Conservation (phyloP, 257 asterid species). For the Nemophila menziesii region DNA sequence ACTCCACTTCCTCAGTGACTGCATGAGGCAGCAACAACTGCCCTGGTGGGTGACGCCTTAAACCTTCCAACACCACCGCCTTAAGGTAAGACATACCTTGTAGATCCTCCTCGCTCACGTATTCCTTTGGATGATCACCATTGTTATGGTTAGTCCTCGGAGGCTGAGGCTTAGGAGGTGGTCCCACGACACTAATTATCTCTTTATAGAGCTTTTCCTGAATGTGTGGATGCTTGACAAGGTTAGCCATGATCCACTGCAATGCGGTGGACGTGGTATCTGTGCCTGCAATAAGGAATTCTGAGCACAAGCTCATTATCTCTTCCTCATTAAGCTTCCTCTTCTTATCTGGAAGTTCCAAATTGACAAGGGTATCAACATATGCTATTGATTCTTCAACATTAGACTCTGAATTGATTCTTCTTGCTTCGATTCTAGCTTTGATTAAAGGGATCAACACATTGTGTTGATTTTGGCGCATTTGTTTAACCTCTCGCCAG, state of each 20-base stretch:
- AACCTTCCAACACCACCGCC: constrained; percentile 47
- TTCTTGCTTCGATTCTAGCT: constrained; percentile 26
- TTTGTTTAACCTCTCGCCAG: constrained; percentile 31
- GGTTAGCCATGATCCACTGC: constrained; percentile 64
- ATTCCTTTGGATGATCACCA: neutral
- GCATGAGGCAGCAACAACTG: constrained; percentile 59
- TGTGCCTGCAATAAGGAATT: constrained; percentile 47
- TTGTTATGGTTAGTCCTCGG: too few species aligned
- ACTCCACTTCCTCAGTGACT: constrained; percentile 29
- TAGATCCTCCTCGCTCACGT: constrained; percentile 40
- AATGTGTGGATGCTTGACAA: constrained; percentile 39
- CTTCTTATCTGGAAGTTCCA: constrained; percentile 39
- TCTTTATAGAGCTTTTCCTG: constrained; percentile 40
- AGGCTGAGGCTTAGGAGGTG: neutral
- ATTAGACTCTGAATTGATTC: too few species aligned
- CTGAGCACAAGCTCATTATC: constrained; percentile 40
- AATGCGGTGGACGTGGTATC: constrained; percentile 57
- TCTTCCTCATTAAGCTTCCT: constrained; percentile 37
- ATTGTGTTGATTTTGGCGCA: constrained; percentile 30
- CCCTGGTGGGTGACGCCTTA: constrained; percentile 61
- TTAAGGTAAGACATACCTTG: constrained; percentile 41
- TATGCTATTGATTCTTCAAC: constrained; percentile 23
- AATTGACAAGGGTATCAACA: constrained; percentile 38
- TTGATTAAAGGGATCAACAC: constrained; percentile 37
- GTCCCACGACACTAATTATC: constrained; percentile 22